These are phyloP conservation scores for Populus ilicifolia DNA, from an alignment of 345 rosid species.

Conservation along the genomic window DNA sequence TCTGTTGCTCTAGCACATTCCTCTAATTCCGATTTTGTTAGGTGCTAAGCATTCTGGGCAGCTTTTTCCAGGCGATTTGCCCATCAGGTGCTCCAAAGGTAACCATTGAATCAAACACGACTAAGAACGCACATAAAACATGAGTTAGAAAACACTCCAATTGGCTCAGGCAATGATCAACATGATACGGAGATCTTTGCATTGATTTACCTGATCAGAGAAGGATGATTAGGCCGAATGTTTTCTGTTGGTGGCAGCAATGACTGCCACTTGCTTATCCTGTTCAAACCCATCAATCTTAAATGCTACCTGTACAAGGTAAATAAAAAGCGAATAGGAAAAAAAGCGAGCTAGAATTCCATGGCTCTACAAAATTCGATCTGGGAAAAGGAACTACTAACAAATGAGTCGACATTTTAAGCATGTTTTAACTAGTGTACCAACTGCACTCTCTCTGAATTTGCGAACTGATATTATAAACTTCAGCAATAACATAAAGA, in stretches of 20 bases:
- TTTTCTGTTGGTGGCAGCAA: conserved; percentile 95
- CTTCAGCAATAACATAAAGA: not conserved
- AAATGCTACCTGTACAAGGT: not conserved
- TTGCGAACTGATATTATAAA: no score
- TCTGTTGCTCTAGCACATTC: conserved; percentile 67
- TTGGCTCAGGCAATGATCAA: not conserved
- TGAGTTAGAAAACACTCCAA: conserved; percentile 4
- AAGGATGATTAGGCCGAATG: conserved; percentile 83
- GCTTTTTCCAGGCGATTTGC: conserved; percentile 66
- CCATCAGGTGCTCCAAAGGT: conserved; percentile 68
- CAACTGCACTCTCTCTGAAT: not conserved
- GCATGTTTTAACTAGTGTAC: not conserved
- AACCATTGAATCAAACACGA: conserved; percentile 87
- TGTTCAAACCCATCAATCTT: conserved; percentile 98
- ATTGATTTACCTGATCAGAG: conserved; percentile 62
- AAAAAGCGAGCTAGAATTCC: not conserved
- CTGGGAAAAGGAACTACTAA: not conserved
- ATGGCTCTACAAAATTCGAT: not conserved
- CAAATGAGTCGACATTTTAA: not conserved
- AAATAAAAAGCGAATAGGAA: not conserved
- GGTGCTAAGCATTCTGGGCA: conserved; percentile 83
- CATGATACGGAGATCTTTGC: not conserved
- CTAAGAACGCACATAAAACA: conserved; percentile 29
- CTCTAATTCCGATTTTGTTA: conserved; percentile 52
- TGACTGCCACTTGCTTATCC: conserved; percentile 77